phyloP scores from a whole-genome alignment of 495 filamentous ascomycete genomes.

The Aspergillus hancockii region DNA sequence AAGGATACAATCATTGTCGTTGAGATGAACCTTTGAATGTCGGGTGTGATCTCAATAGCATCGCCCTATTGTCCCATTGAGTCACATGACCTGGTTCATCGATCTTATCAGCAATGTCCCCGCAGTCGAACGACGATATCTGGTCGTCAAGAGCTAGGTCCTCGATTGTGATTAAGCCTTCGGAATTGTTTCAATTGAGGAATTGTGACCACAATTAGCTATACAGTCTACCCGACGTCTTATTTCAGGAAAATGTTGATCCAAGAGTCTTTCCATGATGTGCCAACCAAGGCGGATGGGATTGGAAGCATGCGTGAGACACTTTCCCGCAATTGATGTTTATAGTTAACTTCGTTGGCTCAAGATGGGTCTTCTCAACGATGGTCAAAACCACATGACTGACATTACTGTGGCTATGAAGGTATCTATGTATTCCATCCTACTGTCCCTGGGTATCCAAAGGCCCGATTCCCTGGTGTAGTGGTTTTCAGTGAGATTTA shows the following conservation, averaged over 20 bases:
- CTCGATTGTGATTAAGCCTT: not conserved
- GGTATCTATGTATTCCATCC: slow-evolving; percentile 91
- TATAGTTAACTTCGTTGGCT: not conserved
- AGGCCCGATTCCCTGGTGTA: slow-evolving; percentile 88
- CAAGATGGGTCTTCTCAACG: not conserved
- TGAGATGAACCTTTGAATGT: too few species aligned
- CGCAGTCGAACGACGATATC: not conserved
- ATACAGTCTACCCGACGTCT: not conserved
- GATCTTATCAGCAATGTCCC: slow-evolving; percentile 8
- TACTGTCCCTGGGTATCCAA: slow-evolving; percentile 76
- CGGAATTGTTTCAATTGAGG: not conserved
- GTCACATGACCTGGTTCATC: slow-evolving; percentile 18
- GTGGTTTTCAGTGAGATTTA: slow-evolving; percentile 95
- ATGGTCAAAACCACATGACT: not conserved
- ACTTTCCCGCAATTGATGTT: not conserved
- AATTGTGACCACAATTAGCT: not conserved
- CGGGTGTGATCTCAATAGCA: not conserved
- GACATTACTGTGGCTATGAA: slow-evolving; percentile 27
- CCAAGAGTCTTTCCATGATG: slow-evolving; percentile 65
- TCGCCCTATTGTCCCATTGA: not conserved
- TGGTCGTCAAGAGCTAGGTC: not conserved
- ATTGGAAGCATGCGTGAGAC: slow-evolving; percentile 60
- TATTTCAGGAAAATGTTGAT: slow-evolving; percentile 63
- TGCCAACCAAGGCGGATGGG: slow-evolving; percentile 64
- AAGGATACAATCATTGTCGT: too few species aligned